These are phyloP conservation scores for Tricholoma furcatifolium DNA, from an alignment of 768 basidiomycete species.

Conservation along the genomic window DNA sequence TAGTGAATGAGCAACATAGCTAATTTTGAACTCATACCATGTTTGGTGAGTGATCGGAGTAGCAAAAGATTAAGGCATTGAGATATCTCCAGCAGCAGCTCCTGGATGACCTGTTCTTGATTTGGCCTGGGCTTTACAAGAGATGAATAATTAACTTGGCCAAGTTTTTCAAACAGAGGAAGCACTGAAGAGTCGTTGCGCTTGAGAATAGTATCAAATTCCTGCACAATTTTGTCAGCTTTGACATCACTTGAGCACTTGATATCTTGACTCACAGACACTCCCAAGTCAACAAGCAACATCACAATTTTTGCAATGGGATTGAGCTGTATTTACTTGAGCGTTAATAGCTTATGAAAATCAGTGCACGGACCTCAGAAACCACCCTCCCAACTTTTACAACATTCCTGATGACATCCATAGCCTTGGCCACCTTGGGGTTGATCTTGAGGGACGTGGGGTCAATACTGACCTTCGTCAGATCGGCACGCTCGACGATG, in stretches of 20 bases:
- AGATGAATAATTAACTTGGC: neutral
- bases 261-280: neutral
- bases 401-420: neutral
- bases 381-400: neutral
- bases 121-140: neutral
- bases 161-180: neutral
- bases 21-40: neutral
- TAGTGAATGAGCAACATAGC: neutral
- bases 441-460: neutral
- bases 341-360: too few species aligned
- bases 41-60: neutral
- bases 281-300: neutral
- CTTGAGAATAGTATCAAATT: neutral
- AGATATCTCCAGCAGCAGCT: neutral
- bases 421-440: neutral
- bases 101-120: neutral
- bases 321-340: neutral
- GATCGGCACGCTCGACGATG: neutral
- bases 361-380: neutral
- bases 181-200: neutral
- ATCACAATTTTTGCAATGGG: neutral
- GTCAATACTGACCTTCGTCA: neutral
- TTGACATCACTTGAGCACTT: too few species aligned
- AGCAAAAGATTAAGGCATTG: neutral
- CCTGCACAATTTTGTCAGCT: neutral